Percentiles rank a stretch among this genome's conserved stretches.
Evolutionary conservation across 1,139 yeast genomes (phyloP).

Genomic region (Yamadazyma siamensis): DNA sequence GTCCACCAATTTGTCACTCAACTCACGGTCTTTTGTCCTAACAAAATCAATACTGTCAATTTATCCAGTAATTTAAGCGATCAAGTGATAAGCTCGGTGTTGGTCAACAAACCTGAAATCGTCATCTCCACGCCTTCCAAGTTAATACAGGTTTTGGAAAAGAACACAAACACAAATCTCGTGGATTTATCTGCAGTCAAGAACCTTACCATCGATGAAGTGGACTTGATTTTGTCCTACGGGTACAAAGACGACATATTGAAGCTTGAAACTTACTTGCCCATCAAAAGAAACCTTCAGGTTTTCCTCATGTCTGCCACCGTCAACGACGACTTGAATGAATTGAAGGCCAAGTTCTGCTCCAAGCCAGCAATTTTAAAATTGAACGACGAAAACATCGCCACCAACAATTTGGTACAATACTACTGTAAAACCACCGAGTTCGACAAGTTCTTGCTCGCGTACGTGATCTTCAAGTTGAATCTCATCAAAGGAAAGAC

Average conservation of each 20-base stretch:
- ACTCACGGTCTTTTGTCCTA: constrained; percentile 68
- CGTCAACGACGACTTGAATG: constrained; percentile 78
- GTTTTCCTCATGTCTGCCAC: constrained; percentile 97
- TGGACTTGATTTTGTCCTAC: constrained; percentile 83
- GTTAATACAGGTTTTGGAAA: constrained; percentile 58
- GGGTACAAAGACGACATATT: constrained; percentile 87
- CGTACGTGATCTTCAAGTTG: constrained; percentile 89
- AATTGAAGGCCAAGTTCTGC: constrained; percentile 73
- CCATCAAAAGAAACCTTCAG: constrained; percentile 74
- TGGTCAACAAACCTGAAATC: constrained; percentile 74
- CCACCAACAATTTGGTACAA: constrained; percentile 67
- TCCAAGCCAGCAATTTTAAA: constrained; percentile 82
- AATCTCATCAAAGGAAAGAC: constrained; percentile 89
- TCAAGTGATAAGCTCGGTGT: constrained; percentile 66
- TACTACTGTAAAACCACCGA: constrained; percentile 85
- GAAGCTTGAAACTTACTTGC: constrained; percentile 59
- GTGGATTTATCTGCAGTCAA: constrained; percentile 53
- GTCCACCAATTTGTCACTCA: constrained; percentile 69
- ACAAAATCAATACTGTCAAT: constrained; percentile 63
- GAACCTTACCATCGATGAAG: constrained; percentile 89
- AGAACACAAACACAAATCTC: constrained; percentile 24
- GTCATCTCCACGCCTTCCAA: constrained; percentile 87
- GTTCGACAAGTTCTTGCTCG: constrained; percentile 84
- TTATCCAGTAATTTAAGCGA: constrained; percentile 72
- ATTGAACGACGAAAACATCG: constrained; percentile 61